phyloP scores from a whole-genome alignment of 345 rosid species.

The Eucalyptus sp. region DNA sequence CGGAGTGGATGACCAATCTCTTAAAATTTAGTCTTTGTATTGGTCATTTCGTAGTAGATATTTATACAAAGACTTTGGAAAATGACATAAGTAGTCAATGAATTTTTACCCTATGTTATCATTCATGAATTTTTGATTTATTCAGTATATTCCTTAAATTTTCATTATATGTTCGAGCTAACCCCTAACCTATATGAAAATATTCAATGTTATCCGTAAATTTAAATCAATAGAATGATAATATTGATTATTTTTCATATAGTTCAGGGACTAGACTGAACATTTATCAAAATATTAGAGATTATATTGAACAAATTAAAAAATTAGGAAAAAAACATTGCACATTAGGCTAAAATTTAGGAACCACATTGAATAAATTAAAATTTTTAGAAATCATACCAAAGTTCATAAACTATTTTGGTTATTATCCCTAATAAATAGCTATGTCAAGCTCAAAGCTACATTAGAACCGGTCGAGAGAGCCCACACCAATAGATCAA shows the following conservation, averaged over 20 bases:
- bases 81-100: too few species aligned
- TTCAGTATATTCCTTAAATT: accelerated
- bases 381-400: accelerated
- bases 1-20: background rate
- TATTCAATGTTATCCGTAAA: accelerated
- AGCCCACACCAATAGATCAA: background rate
- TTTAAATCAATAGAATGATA: too few species aligned
- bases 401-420: too few species aligned
- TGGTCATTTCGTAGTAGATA: background rate
- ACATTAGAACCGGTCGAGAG: background rate
- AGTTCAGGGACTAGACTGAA: accelerated
- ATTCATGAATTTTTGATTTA: too few species aligned
- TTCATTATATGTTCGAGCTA: accelerated
- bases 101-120: too few species aligned
- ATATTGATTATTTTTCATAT: too few species aligned
- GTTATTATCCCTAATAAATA: background rate
- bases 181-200: accelerated
- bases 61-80: background rate
- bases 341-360: too few species aligned
- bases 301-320: too few species aligned
- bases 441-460: too few species aligned
- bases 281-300: accelerated
- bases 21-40: background rate
- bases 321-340: accelerated
- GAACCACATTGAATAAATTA: accelerated